phyloP scores from a whole-genome alignment of 345 rosid species.

The Angophora floribunda region DNA sequence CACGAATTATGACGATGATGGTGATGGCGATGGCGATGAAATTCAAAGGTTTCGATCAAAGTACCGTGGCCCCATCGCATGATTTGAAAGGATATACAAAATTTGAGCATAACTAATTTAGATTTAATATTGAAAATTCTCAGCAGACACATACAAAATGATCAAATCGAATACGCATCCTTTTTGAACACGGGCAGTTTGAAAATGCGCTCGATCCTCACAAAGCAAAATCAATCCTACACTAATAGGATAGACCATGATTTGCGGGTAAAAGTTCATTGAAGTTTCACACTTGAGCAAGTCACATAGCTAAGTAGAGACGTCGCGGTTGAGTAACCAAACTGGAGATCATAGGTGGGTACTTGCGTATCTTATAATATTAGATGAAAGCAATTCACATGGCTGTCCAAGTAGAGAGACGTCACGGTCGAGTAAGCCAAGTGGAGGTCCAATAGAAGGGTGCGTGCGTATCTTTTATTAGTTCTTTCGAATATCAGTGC shows the following conservation, averaged over 20 bases:
- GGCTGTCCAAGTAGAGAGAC: too few relatives aligned
- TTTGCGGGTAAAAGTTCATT: neutral
- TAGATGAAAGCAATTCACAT: too few relatives aligned
- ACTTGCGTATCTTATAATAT: neutral
- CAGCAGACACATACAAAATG: neutral
- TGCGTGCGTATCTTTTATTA: neutral
- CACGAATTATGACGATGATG: neutral
- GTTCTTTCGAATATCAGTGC: neutral
- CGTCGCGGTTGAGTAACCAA: neutral
- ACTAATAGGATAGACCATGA: neutral
- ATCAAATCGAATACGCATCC: neutral
- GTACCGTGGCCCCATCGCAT: neutral
- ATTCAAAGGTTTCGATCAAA: fast-evolving
- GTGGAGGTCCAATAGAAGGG: too few relatives aligned
- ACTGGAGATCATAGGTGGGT: neutral
- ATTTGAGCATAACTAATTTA: neutral
- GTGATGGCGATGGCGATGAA: neutral
- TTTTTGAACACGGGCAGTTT: neutral
- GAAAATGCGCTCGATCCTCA: neutral
- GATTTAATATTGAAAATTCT: neutral
- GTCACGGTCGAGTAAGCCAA: neutral
- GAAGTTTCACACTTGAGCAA: neutral
- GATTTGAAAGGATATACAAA: neutral
- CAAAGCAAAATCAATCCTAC: neutral
- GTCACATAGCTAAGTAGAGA: neutral